Evolutionary conservation across 305 asterid genomes (phyloP), one percentile per base, ranked within the genome.

Genomic region (Petunia hybrid): DNA sequence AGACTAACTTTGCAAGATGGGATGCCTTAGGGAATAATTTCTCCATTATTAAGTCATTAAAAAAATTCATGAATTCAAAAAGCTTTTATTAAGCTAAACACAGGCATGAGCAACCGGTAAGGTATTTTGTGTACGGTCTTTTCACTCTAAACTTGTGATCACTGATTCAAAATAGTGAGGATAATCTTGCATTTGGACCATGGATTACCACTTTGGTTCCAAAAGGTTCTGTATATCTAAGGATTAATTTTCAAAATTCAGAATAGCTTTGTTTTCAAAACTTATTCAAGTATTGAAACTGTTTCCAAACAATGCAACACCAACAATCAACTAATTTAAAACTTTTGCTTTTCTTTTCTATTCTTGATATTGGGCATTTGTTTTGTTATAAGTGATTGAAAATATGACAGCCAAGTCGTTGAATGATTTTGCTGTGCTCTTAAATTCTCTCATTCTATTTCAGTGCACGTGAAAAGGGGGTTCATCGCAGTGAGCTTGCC

Each of bases 401-500:
- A 71, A 71, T 35, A 70, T 46, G 62, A 71, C 61, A 22, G 12
- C 31, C 43, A 48, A 48, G 45, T 48, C 45, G 42, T 71, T 71
- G 57, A 48, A 71, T 51, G 78, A 48, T 71, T 31, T 48, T 71
- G 45, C 12, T 35, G 31, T 48, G 10, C 40, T 70, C 9, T 2
- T 70, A 70, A 70, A 31, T 43, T 48, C 31, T 71, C 2, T 48
- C 80, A 42, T 71, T 56, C 35, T 81, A 45, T 85, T 86, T 80
- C 96, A 94, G 98, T 64, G 79, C 66, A 66, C 60, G 79, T 55
- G 94, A 84, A 36, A 85, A 80, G 46, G 97, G 97, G 73, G 87
- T 87, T 39, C 94, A 91, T 81, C 89, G 90, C 56, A 64, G 79
- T 79, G 94, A 92, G 74, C 87, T 93, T 79, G 87, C 81, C 35